Conservation (phyloP, 2,329 filamentous ascomycete species). For the Scedosporium boydii region DNA sequence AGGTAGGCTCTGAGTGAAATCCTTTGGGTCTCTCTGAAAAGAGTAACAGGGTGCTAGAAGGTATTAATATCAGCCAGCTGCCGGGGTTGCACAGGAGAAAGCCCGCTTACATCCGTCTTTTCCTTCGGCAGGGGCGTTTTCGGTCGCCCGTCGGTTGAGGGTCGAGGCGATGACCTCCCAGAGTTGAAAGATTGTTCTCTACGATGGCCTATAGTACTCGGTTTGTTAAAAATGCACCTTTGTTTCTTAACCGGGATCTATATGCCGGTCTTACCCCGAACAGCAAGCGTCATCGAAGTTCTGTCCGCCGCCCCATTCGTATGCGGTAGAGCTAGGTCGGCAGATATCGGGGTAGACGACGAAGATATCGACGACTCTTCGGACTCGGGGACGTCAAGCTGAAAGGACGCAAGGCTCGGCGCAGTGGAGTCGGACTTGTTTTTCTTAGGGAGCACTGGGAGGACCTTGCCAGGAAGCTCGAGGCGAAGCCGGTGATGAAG, state of each 20-base stretch:
- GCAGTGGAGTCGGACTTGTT: constrained; percentile 72
- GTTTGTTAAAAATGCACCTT: not conserved
- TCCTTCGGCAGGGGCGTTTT: constrained; percentile 1
- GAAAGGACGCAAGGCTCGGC: constrained; percentile 39
- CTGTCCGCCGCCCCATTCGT: not conserved
- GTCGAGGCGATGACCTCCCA: constrained; percentile 9
- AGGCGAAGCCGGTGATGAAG: constrained; percentile 71
- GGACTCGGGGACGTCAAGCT: constrained; percentile 55
- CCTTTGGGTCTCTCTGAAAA: constrained; percentile 83
- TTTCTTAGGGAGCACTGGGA: constrained; percentile 82
- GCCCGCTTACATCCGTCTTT: not conserved
- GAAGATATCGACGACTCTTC: constrained; percentile 77
- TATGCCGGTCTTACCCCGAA: constrained; percentile 23
- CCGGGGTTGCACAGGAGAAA: not conserved
- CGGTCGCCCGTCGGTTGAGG: constrained; percentile 9
- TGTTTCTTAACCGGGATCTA: too few relatives aligned
- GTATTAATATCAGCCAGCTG: not conserved
- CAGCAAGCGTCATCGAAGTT: constrained; percentile 19
- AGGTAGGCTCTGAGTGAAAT: constrained; percentile 87
- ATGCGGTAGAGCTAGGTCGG: constrained; percentile 19
- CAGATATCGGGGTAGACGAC: constrained; percentile 53
- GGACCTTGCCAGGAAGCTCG: constrained; percentile 82
- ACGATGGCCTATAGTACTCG: constrained; percentile 13
- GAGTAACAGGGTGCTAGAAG: constrained; percentile 12
- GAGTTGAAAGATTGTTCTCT: constrained; percentile 14